phyloP scores from a whole-genome alignment of 192 early-diverging fungal species.

The Ambispora gerdemannii region DNA sequence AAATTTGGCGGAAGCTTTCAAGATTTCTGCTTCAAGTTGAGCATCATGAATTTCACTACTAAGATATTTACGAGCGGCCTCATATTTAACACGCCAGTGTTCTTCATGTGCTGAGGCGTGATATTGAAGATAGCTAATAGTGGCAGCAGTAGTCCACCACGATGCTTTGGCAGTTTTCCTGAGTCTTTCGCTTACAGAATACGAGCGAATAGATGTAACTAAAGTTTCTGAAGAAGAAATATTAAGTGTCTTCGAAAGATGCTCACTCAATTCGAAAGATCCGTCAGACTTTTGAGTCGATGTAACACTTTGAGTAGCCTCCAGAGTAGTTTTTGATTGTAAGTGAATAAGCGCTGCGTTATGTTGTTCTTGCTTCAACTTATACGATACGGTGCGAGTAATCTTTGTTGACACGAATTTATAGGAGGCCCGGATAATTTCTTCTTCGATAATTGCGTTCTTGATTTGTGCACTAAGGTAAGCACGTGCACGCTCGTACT shows the following conservation, averaged over 20 bases:
- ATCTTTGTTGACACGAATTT: neutral
- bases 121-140: neutral
- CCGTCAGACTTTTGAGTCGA: slow-evolving; percentile 5
- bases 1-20: neutral
- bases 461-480: neutral
- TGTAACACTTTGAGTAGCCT: neutral
- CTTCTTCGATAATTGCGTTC: neutral
- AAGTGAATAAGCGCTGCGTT: too few species aligned
- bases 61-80: neutral
- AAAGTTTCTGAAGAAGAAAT: neutral
- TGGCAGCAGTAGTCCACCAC: neutral
- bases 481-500: neutral
- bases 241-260: neutral
- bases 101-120: neutral
- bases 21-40: neutral
- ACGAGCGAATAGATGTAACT: neutral
- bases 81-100: neutral
- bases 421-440: neutral
- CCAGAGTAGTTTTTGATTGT: neutral
- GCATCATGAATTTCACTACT: neutral
- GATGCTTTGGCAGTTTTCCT: neutral
- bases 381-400: neutral
- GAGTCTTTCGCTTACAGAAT: neutral
- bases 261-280: neutral
- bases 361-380: neutral